Base-by-base conservation (phyloP, 2,329 filamentous ascomycete genomes). In the Aspergillus niger region DNA sequence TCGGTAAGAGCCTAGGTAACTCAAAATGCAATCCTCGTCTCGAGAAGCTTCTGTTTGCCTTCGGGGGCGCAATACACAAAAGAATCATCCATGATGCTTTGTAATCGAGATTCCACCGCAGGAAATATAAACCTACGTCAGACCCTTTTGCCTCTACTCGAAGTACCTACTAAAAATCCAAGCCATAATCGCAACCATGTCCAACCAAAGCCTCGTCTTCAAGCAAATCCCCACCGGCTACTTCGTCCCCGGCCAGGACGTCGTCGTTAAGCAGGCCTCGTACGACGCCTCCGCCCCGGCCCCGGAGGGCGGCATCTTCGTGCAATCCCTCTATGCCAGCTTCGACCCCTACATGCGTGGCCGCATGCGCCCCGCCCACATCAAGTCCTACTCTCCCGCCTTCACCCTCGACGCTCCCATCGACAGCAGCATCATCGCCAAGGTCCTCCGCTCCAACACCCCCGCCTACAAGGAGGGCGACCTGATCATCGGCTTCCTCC, bases 291-390 rank as follows among this genome's bases (percentile, higher is more conserved):
- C 68, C 55, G 69, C 74, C 26, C 67, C 84, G 5, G 83, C 87
- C 28, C 83, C 86, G 24, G 74, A 84, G 48, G 89, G 90, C 64
- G 88, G 91, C 43, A 75, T 96, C 52, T 85, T 86, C 32, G 78
- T 89, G 65, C 85, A 91, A 79, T 85, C 89, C 68, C 84, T 89
- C 70, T 91, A 90, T 75, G 82, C 87, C 65, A 93, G 90, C 43
- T 89, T 89, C 78, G 92, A 96, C 76, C 92, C 92, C 2, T 96
- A 96, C 80, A 86, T 91, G 81, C 89, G 92, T 59, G 90, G 89
- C 62, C 85, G 86, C 67, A 93, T 96, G 90, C 88, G 91, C 51
- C 77, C 82, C 51, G 72, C 89, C 6, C 74, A 80, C 38, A 69
- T 79, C 72, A 86, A 89, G 78, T 92, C 90, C 8, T 95, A 92